Base-by-base conservation (phyloP, 1,284 basidiomycete genomes). In the Ceratobasidium sp. region DNA sequence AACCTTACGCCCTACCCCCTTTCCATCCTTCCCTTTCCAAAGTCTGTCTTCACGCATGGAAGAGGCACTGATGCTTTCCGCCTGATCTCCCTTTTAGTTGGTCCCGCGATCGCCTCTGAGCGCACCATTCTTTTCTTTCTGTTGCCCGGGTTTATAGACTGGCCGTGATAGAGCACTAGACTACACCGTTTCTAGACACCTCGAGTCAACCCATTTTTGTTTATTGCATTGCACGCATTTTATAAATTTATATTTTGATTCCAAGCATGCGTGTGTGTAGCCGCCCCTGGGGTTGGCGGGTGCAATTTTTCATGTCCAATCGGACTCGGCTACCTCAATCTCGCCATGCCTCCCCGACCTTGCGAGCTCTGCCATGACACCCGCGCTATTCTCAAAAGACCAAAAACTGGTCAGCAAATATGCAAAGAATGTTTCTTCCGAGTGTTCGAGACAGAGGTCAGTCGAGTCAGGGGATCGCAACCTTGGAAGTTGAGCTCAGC, bases 371-470 rank as follows among this genome's bases (percentile, higher is more conserved):
- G 96, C 83, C 83, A 87, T 29, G 88, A 86, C 2, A 84, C 90
- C 1, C 89, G 91, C 69, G 95, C 97, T 0, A 96, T 98, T 76
- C 84, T 99, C 49, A 96, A 95, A 80, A 87, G 97, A 24, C 97
- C 97, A 11, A 99, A 99, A 83, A 99, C 97, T 0, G 96, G 96
- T 0, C 96, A 98, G 80, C 93, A 95, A 81, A 96, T 98, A 78
- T 99, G 96, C 86, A 92, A 92, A 82, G 90, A 92, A 63, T 98
- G 96, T 81, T 98, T 98, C 84, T 99, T 95, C 85, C 89, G 90
- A 79, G 95, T 98, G 48, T 99, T 99, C 79, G 97, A 99, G 85
- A 97, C 95, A 0, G 97, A 99, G 82, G 66, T 69, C 29, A 24
- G 53, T 39, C 58, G 16, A 43, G 22, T 29, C 34, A 19, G 34